Evolutionary conservation across 495 filamentous ascomycete genomes (phyloP).

Genomic region (Annulohypoxylon nitens): DNA sequence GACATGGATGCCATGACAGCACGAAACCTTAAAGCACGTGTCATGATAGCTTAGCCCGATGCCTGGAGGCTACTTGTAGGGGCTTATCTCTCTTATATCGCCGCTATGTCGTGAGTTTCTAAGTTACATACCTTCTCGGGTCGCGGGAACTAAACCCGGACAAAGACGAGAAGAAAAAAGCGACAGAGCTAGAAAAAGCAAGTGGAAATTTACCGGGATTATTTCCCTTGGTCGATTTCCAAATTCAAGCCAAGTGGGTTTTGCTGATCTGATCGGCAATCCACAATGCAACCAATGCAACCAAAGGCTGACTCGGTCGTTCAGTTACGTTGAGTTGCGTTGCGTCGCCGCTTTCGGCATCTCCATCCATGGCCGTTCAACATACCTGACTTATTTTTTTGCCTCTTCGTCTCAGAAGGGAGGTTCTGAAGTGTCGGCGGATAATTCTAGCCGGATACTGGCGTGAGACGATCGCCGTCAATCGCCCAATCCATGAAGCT

Average conservation of each 20-base stretch:
- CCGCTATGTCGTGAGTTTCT: background rate
- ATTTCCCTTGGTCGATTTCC: conserved; percentile 9
- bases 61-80: background rate
- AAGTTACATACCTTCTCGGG: background rate
- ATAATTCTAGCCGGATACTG: conserved; percentile 35
- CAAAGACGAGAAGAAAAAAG: background rate
- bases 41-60: background rate
- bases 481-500: conserved; percentile 23
- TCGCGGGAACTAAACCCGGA: conserved; percentile 5
- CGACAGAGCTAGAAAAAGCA: background rate
- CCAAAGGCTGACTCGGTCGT: conserved; percentile 39
- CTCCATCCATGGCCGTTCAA: conserved; percentile 24
- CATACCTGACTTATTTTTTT: conserved; percentile 1
- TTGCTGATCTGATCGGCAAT: conserved; percentile 45
- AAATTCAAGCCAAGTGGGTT: conserved; percentile 12
- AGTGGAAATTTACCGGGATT: conserved; percentile 9
- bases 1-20: background rate
- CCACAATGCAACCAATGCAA: conserved; percentile 22
- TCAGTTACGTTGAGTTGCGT: conserved; percentile 11
- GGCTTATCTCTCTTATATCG: background rate
- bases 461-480: conserved; percentile 27
- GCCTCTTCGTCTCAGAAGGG: conserved; percentile 7
- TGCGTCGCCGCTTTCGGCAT: conserved; percentile 44
- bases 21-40: conserved; percentile 7
- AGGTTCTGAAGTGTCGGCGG: conserved; percentile 11